Percentiles rank a stretch among this genome's conserved stretches.
These are phyloP conservation scores for Grigorovia jiainica DNA, from an alignment of 805 yeast genomes.

Conservation along the genomic window DNA sequence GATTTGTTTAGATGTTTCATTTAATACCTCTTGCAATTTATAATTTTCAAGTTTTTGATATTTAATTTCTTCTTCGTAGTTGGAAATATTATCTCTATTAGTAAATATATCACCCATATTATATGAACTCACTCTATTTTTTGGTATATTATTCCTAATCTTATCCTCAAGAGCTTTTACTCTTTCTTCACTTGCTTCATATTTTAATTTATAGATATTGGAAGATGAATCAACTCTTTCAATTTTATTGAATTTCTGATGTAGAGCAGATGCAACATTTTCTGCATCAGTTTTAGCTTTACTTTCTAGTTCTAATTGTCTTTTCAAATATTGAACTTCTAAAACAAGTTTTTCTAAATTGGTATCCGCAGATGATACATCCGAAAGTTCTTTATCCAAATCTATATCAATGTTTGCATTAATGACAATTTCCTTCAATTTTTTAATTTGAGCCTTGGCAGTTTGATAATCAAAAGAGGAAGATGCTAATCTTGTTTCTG, in stretches of 20 bases:
- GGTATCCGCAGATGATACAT: slow-evolving; percentile 15
- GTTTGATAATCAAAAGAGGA: slow-evolving; percentile 51
- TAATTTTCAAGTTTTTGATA: slow-evolving; percentile 27
- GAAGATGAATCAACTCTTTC: slow-evolving; percentile 24
- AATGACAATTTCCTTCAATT: slow-evolving; percentile 24
- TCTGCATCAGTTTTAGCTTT: slow-evolving; percentile 44
- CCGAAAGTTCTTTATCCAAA: slow-evolving; percentile 17
- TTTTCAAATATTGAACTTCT: slow-evolving; percentile 41
- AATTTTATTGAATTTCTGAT: slow-evolving; percentile 16
- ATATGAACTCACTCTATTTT: slow-evolving; percentile 22
- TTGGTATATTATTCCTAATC: slow-evolving; percentile 17
- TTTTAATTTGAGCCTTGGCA: slow-evolving; percentile 34
- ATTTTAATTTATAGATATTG: slow-evolving; percentile 36
- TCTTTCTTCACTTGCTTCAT: slow-evolving; percentile 38
- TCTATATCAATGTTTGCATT: slow-evolving; percentile 20
- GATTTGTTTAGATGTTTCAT: slow-evolving; percentile 38
- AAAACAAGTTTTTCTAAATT: slow-evolving; percentile 26
- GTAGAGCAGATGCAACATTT: slow-evolving; percentile 28
- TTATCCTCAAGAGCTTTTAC: slow-evolving; percentile 34
- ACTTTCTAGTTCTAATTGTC: slow-evolving; percentile 43
- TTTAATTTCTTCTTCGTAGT: slow-evolving; percentile 26
- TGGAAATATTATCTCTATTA: slow-evolving; percentile 21
- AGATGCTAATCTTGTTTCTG: slow-evolving; percentile 58
- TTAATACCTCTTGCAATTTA: slow-evolving; percentile 41
- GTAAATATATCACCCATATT: slow-evolving; percentile 21